These are phyloP conservation scores for Arachis hypogaea DNA, from an alignment of 306 rosid species.

Conservation along the genomic window DNA sequence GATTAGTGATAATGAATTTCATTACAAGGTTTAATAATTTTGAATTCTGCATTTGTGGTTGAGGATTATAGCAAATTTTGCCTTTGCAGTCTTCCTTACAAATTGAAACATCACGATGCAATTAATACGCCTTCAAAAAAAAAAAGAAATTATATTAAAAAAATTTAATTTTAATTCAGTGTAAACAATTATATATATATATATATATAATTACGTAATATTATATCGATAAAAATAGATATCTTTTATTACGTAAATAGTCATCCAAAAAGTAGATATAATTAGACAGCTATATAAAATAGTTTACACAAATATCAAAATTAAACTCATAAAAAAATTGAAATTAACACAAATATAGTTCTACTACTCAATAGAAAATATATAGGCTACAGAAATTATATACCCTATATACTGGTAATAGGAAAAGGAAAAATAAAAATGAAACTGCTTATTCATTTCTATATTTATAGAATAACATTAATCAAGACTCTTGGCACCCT, in stretches of 20 bases:
- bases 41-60: not conserved
- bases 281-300: no score
- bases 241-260: no score
- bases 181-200: no score
- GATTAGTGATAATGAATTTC: not conserved
- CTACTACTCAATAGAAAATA: not conserved
- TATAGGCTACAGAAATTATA: not conserved
- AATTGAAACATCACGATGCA: not conserved
- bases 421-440: not conserved
- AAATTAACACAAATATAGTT: no score
- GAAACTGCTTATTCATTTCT: constrained; percentile 33
- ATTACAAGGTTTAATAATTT: not conserved
- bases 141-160: no score
- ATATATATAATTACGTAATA: no score
- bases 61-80: not conserved
- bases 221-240: no score
- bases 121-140: no score
- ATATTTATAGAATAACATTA: constrained; percentile 24
- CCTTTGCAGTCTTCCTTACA: not conserved
- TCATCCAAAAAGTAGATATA: no score
- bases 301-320: not conserved
- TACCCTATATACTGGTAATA: not conserved
- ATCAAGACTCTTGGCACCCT: constrained; percentile 7
- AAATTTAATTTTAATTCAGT: no score
- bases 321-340: not conserved